Evolutionary conservation across 108 stramenopile genomes (phyloP).

Genomic region (Schizochytrium sp.): DNA sequence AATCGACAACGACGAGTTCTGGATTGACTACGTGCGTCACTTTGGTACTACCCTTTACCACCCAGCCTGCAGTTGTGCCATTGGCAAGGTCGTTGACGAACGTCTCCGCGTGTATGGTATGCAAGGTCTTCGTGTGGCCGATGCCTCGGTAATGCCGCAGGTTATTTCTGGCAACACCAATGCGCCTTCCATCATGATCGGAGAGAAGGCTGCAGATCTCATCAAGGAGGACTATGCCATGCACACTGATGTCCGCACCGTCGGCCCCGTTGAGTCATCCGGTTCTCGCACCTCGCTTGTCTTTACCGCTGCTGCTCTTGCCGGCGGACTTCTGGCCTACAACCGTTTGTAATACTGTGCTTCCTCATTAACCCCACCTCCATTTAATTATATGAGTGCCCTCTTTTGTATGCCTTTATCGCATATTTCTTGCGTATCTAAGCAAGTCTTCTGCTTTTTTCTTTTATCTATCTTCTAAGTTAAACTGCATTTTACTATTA

Average conservation of each 20-base stretch:
- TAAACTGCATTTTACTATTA: no score
- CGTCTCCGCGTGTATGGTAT: slow-evolving; percentile 69
- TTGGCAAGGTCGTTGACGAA: slow-evolving; percentile 73
- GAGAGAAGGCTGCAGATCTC: slow-evolving; percentile 71
- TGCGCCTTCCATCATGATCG: slow-evolving; percentile 74
- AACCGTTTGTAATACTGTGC: neutral
- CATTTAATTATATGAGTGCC: neutral
- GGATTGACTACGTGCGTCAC: slow-evolving; percentile 31
- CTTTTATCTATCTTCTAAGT: no score
- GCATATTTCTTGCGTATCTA: neutral
- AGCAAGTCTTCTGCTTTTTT: no score
- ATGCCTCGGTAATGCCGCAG: slow-evolving; percentile 70
- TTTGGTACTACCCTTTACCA: slow-evolving; percentile 72
- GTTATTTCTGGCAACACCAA: slow-evolving; percentile 72
- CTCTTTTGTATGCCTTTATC: neutral
- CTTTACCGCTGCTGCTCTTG: neutral
- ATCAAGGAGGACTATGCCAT: slow-evolving; percentile 61
- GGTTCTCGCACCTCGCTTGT: neutral
- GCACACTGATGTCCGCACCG: neutral
- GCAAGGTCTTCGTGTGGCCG: slow-evolving; percentile 70
- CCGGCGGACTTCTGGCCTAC: neutral
- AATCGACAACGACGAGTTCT: slow-evolving; percentile 38
- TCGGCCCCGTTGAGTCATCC: neutral
- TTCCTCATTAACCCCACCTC: neutral
- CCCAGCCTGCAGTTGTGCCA: slow-evolving; percentile 71